Base-by-base conservation (phyloP, 495 filamentous ascomycete species). In the Oidiodendron maius region DNA sequence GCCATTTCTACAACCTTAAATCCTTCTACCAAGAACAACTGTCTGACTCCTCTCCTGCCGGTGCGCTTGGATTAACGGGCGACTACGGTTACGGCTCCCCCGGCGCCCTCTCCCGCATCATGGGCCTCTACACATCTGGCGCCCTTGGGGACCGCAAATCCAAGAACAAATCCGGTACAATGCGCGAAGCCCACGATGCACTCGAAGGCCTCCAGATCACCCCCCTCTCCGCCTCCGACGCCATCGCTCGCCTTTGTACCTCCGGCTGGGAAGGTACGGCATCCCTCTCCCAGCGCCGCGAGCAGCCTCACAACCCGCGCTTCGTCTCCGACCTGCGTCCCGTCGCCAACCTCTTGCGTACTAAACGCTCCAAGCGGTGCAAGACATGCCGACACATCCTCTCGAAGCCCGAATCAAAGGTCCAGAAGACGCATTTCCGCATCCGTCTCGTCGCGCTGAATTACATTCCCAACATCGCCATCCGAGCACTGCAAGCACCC, bases 351-450 rank as follows among this genome's bases (percentile, higher is more conserved):
- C 80, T 91, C 5, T 79, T 97, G 3, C 83, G 88, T 44, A 95
- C 90, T 0, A 96, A 95, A 62, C 86, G 90, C 36, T 85, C 87
- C 34, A 96, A 96, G 64, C 89, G 93, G 40, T 98, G 93, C 67
- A 80, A 84, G 51, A 77, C 81, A 10, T 98, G 93, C 72, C 84
- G 91, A 4, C 91, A 96, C 71, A 95, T 96, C 65, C 83, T 98
- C 60, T 84, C 85, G 42, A 93, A 93, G 62, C 91, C 89, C n/a
- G 94, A 98, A 67, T 75, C 80, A 50, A 96, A 96, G 62, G 80
- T 95, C 11, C 74, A 77, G 39, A 88, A 81, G 13, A 93, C 87
- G 10, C 83, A 89, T 34, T 96, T 89, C 75, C 78, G 87, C 40
- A 96, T 97, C 65, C 80, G 84, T 45, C 78, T 96, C 15, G 84